Conservation (phyloP, 75 land plant species). For the Selaginella moellendorffii region DNA sequence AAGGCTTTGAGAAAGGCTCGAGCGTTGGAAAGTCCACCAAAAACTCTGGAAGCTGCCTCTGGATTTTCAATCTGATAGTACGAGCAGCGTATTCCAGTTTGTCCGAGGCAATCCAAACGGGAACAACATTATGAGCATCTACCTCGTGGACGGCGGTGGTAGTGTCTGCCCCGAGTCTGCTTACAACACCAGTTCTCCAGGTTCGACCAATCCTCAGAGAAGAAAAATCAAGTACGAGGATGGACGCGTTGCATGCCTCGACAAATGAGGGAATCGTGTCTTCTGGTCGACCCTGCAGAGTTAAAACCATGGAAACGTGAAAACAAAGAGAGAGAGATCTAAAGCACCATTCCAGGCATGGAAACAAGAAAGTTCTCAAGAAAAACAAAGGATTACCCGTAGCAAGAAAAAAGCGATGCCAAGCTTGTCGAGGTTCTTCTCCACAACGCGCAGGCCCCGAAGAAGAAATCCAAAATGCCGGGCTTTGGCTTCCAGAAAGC, state of each 20-base stretch:
- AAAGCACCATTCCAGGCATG: too few species aligned
- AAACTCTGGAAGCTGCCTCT: conserved; percentile 63
- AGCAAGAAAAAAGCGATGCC: conserved; percentile 65
- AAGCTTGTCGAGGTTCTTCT: conserved; percentile 21
- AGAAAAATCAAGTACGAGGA: conserved; percentile 75
- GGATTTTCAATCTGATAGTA: conserved; percentile 69
- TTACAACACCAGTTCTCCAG: conserved; percentile 48
- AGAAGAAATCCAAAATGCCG: conserved; percentile 88
- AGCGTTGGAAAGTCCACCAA: conserved; percentile 53
- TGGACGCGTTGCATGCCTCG: conserved; percentile 41
- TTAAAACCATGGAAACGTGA: too few species aligned
- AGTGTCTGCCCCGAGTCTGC: conserved; percentile 27
- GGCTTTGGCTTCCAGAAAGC: conserved; percentile 63
- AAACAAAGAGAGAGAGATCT: too few species aligned
- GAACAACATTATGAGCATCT: conserved; percentile 94
- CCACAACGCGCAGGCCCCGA: conserved; percentile 50
- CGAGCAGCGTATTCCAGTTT: conserved; percentile 81
- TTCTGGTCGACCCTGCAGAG: conserved; percentile 82
- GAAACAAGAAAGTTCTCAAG: too few species aligned
- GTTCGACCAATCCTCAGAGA: conserved; percentile 47
- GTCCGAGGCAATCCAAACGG: conserved; percentile 76
- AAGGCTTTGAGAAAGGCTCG: conserved; percentile 19
- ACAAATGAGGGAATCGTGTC: conserved; percentile 57
- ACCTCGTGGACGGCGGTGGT: conserved; percentile 75
- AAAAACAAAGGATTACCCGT: too few species aligned